A percentile compares a stretch with the other conserved stretches of the same genome.
These are phyloP conservation scores for Candida michaelii DNA, from an alignment of 805 yeast genomes.

Conservation along the genomic window DNA sequence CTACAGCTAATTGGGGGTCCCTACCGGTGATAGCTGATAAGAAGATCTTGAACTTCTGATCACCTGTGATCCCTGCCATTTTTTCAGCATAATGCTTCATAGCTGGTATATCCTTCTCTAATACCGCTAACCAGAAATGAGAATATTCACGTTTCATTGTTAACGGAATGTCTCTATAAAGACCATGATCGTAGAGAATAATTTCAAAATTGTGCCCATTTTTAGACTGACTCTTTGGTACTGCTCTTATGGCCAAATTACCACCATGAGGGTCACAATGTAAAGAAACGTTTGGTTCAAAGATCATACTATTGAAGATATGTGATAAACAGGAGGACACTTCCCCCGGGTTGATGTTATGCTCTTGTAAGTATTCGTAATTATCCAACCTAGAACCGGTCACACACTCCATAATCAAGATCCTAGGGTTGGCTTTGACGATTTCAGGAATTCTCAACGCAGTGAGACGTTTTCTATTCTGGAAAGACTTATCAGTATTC, in stretches of 20 bases:
- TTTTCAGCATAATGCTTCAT: conserved; percentile 75
- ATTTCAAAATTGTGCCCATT: conserved; percentile 82
- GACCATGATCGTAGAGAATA: conserved; percentile 89
- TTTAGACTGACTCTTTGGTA: conserved; percentile 16
- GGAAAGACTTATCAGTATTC: conserved; percentile 68
- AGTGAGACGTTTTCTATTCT: conserved; percentile 54
- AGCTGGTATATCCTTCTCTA: conserved; percentile 62
- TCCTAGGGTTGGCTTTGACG: conserved; percentile 61
- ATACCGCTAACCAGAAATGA: conserved; percentile 85
- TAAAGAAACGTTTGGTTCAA: conserved; percentile 84
- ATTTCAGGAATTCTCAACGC: conserved; percentile 81
- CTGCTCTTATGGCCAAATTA: conserved; percentile 73
- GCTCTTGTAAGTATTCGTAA: conserved; percentile 55
- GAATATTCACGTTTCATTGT: conserved; percentile 81
- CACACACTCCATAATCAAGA: conserved; percentile 84
- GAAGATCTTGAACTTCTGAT: conserved; percentile 73
- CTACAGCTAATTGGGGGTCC: conserved; percentile 72
- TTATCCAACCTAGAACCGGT: conserved; percentile 84
- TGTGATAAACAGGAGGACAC: conserved; percentile 87
- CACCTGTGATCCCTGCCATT: conserved; percentile 76
- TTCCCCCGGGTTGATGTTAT: conserved; percentile 69
- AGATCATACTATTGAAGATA: conserved; percentile 91
- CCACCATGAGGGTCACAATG: conserved; percentile 99
- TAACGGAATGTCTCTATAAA: conserved; percentile 80
- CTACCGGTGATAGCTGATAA: conserved; percentile 96